Percentiles rank a stretch among this genome's conserved stretches.
These are phyloP conservation scores for Flaveria sonorensis DNA, from an alignment of 129 eudicot genomes.

Conservation along the genomic window DNA sequence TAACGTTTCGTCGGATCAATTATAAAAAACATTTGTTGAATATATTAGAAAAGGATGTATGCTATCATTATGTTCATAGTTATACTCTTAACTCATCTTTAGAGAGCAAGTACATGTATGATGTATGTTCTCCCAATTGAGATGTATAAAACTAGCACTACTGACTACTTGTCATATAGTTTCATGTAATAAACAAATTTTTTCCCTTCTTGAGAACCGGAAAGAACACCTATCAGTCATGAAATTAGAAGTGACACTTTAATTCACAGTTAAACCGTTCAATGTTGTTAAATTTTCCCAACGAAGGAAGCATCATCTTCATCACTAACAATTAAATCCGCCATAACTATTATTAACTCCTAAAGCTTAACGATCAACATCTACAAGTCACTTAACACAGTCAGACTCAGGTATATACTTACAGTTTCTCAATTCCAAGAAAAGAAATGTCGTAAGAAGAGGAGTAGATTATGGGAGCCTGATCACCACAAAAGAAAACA, in stretches of 20 bases:
- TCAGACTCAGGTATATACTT: constrained; percentile 28
- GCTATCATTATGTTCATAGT: neutral
- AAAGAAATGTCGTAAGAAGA: constrained; percentile 78
- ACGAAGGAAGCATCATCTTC: neutral
- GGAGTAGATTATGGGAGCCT: constrained; percentile 88
- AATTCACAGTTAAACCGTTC: no score
- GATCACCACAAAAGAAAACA: neutral
- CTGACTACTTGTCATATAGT: no score
- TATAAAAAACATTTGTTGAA: neutral
- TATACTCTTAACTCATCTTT: neutral
- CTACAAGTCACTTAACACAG: neutral
- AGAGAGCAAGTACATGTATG: neutral
- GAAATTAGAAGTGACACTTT: no score
- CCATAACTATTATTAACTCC: neutral
- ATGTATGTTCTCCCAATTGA: neutral
- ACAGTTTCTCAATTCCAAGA: constrained; percentile 86
- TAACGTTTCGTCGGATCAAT: neutral
- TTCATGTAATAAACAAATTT: no score
- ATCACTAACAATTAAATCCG: neutral
- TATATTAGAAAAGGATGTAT: constrained; percentile 6
- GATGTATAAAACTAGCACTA: neutral
- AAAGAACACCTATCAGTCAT: no score
- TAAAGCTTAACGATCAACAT: constrained; percentile 5
- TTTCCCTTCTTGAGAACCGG: no score
- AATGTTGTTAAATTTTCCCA: no score